Base-by-base conservation (phyloP, 352 stramenopile species). In the Globisporangium irregulare region DNA sequence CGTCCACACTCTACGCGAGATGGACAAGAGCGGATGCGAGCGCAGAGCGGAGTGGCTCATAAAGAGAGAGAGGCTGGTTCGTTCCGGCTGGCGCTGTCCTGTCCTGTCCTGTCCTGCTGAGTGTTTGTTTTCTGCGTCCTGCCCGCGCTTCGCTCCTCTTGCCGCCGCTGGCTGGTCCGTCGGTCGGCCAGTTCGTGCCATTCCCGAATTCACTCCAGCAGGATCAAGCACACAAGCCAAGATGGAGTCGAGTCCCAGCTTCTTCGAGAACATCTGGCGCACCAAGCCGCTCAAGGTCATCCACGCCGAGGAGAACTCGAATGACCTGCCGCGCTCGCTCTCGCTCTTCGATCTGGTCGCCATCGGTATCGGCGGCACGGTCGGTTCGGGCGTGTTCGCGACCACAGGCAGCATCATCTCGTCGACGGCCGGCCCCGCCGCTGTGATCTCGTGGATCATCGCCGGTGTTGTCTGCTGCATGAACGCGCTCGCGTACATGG, bases 351-450 rank as follows among this genome's bases (percentile, higher is more conserved):
- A 98, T 74, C 67, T 98, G 15, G 68, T 98, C 22, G 93, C 78
- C 54, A 90, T 98, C 68, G 94, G 94, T 18, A 85, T 98, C n/a
- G 92, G 93, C 3, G 92, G 84, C 25, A 98, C 95, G 0, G 82
- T 98, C 12, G 95, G 95, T 12, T 91, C 72, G 36, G 95, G 94
- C 22, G 80, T 98, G 15, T 98, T 98, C 78, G 90, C 86, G 34
- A 94, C 84, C n/a, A 86, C 84, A 0, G 84, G 84, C 27, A 55
- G 72, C 6, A 82, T 98, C 32, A 90, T 98, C 64, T 90, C 81
- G 7, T 64, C 53, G 2, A 89, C 70, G 4, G 89, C 90, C 1
- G 94, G 94, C 7, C 90, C 94, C 0, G 86, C 86, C 24, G 89
- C 89, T 0, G 76, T 92, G 67, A 62, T 98, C 38, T 92, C 77